Evolutionary conservation across 441 rosid species (phyloP).

Genomic region (Euphorbia schlechtendalii): DNA sequence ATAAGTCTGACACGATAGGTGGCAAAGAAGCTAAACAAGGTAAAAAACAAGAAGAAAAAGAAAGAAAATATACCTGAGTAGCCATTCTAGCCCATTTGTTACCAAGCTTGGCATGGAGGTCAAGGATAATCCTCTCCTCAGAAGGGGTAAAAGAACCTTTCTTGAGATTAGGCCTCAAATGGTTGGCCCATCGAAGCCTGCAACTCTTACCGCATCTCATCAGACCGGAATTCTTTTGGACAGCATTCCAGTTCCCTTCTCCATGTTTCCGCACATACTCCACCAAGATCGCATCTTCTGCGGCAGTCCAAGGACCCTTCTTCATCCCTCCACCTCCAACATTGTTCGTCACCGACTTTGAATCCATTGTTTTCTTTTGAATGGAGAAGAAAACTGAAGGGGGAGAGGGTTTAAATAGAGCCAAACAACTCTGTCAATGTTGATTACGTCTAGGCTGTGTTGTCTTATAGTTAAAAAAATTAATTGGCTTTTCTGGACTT

Average conservation of each 20-base stretch:
- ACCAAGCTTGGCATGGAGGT: constrained; percentile 71
- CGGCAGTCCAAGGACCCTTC: constrained; percentile 89
- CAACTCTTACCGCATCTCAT: constrained; percentile 88
- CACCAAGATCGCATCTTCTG: constrained; percentile 59
- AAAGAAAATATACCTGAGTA: constrained; percentile 44
- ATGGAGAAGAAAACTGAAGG: too few species aligned
- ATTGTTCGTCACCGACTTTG: too few species aligned
- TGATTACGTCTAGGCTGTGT: constrained; percentile 12
- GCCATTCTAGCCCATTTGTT: constrained; percentile 98
- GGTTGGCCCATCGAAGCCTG: constrained; percentile 88
- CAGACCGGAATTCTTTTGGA: constrained; percentile 64
- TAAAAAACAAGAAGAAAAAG: background rate
- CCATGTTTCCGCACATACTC: constrained; percentile 68
- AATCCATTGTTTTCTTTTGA: too few species aligned
- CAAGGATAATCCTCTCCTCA: constrained; percentile 63
- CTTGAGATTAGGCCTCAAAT: constrained; percentile 68
- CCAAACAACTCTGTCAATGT: background rate
- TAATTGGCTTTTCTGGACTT: constrained; percentile 10
- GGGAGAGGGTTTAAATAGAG: constrained; percentile 11
- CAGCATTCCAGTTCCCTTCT: constrained; percentile 82
- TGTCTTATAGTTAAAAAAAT: constrained; percentile 13
- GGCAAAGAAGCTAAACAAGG: too few species aligned
- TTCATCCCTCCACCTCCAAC: constrained; percentile 31
- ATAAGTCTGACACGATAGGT: too few species aligned
- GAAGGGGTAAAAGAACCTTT: constrained; percentile 73